Base-by-base conservation (phyloP, 1,284 basidiomycete species). In the Lentinula novae-zelandiae region DNA sequence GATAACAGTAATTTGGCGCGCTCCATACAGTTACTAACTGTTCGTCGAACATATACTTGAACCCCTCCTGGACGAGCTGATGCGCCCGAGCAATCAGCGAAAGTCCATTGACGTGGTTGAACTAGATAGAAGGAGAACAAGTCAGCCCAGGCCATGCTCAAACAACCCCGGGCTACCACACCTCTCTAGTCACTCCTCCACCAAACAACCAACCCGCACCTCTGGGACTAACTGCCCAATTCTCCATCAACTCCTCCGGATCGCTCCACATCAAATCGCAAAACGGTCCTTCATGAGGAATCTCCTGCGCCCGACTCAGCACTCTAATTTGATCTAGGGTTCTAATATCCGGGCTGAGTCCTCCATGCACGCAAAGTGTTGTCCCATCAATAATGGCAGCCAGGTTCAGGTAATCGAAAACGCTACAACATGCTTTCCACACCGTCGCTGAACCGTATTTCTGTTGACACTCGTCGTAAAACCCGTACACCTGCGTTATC, bases 251-350 rank as follows among this genome's bases (percentile, higher is more conserved):
- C 40, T 98, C 95, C 70, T 98, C 96, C 0, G 96, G 95, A 73
- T 98, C 95, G 27, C 93, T 95, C 95, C 95, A 98, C 93, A 97
- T 96, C 15, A 98, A 82, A 73, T 93, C 93, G 67, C 96, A 98
- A 72, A 98, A 98, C 1, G 95, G 93, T n/a, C 95, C 95, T 71
- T 97, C 95, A 70, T 98, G 95, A 0, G 96, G 95, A 52, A 97
- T 95, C 74, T 98, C 95, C 70, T 97, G 95, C 0, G 94, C 93
- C 65, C 95, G 80, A 20, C 93, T 93, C 60, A 98, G 80, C 15
- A 95, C 92, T 27, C 95, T 84, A 63, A 97, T 93, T 73, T 97
- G 94, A 72, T 97, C 95, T 4, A 96, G 78, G 1, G 93, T 96
- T 53, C 93, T 83, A 63, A 98, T 94, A 70, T 96, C 95, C 0